Evolutionary conservation across 2,329 filamentous ascomycete genomes (phyloP).

Genomic region (Ascochyta fabae): DNA sequence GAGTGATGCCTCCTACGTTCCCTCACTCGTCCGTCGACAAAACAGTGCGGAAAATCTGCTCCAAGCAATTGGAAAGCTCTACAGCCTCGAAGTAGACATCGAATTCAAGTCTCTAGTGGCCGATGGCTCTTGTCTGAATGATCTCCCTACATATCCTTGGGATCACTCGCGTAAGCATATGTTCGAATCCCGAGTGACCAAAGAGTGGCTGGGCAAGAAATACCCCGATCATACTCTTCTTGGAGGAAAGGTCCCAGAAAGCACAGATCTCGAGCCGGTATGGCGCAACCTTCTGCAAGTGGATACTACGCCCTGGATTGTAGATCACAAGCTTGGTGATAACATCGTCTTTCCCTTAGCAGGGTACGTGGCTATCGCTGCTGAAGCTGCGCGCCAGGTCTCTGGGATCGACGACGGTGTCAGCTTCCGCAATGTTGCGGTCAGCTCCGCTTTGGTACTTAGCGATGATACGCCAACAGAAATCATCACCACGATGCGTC

Average conservation of each 20-base stretch:
- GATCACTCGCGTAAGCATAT: conserved; percentile 21
- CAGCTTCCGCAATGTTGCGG: neutral
- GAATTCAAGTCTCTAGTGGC: conserved; percentile 8
- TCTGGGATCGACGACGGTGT: neutral
- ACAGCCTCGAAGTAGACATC: neutral
- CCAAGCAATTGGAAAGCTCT: neutral
- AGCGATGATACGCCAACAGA: conserved; percentile 9
- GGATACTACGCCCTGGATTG: conserved; percentile 52
- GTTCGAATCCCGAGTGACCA: conserved; percentile 20
- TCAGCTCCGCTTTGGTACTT: neutral
- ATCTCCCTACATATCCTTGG: conserved; percentile 26
- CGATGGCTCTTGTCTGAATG: neutral
- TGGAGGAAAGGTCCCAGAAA: conserved; percentile 1
- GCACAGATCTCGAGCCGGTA: neutral
- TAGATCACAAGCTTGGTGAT: conserved; percentile 47
- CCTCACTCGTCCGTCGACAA: conserved; percentile 5
- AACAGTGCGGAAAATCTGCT: neutral
- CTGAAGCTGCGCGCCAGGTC: conserved; percentile 17
- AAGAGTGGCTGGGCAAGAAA: conserved; percentile 7
- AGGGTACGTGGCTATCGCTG: conserved; percentile 15
- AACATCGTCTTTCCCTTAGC: conserved; percentile 33
- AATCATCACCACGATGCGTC: conserved; percentile 18
- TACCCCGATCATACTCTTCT: conserved; percentile 21
- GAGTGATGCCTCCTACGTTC: conserved; percentile 6
- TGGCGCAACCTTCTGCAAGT: conserved; percentile 38